Conservation (phyloP, 1,284 basidiomycete species). For the Cronartium ribicola region DNA sequence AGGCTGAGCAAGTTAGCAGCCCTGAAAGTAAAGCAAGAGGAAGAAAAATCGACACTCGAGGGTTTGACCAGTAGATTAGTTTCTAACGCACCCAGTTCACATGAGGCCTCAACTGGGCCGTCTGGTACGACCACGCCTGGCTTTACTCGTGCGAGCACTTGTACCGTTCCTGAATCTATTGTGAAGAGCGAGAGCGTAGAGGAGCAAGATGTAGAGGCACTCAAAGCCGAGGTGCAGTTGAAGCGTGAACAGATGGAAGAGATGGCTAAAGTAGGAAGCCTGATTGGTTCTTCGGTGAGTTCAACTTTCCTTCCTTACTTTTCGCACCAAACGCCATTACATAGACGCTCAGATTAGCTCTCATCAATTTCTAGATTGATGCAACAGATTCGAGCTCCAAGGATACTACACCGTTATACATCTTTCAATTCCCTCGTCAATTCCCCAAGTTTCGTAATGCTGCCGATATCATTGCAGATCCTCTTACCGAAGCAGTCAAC, state of each 20-base stretch:
- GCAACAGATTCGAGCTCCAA: not conserved
- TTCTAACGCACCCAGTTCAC: not conserved
- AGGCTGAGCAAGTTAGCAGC: not conserved
- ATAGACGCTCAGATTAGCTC: not conserved
- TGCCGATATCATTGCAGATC: not conserved
- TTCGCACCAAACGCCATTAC: not conserved
- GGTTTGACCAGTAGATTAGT: not conserved
- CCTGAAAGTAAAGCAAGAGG: constrained; percentile 17
- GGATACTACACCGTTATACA: not conserved
- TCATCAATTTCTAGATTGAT: not conserved
- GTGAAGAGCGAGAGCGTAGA: not conserved
- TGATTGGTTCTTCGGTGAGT: constrained; percentile 4
- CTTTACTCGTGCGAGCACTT: not conserved
- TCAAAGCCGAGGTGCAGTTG: constrained; percentile 12
- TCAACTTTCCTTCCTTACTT: constrained; percentile 2
- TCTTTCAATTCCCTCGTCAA: constrained; percentile 35
- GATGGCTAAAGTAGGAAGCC: constrained; percentile 17
- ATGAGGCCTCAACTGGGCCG: not conserved
- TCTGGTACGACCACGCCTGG: not conserved
- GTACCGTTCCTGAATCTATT: not conserved
- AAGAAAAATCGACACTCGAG: not conserved
- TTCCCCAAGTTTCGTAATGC: constrained; percentile 28
- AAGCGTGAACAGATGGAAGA: constrained; percentile 33
- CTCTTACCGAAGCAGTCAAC: not conserved
- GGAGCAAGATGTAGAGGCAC: constrained; percentile 1